Base-by-base conservation (phyloP, 1,284 basidiomycete genomes). In the Sporisorium exsertum region DNA sequence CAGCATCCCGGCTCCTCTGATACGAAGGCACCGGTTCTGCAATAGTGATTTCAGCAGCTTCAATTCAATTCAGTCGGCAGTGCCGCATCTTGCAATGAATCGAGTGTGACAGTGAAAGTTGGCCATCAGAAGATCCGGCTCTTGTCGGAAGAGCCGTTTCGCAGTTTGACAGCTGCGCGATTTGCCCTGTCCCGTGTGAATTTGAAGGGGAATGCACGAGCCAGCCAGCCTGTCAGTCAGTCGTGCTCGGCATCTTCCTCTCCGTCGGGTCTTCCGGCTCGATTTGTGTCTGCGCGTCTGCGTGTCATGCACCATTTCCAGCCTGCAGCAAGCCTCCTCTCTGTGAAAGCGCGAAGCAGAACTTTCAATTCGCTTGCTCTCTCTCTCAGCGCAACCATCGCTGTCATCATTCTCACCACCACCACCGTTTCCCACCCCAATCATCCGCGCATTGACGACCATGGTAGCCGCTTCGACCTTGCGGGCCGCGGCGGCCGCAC, bases 381-480 rank as follows among this genome's bases (percentile, higher is more conserved):
- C 27, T 32, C n/a, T n/a, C n/a, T n/a, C 50, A 13, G 37, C 15
- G 5, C 37, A 13, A 40, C 8, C 35, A 13, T 50, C 35, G 4
- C 35, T 20, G 7, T 27, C 26, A 32, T 16, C 40, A 59, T 29
- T 35, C 9, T 29, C 18, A n/a, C 2, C 26, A 20, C 4, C 37
- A 45, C 15, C 20, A 33, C 18, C 29, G n/a, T 24, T 10, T 12
- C 18, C 12, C 29, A 20, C 13, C 33, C 13, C 16, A 32, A 37
- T 24, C 54, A 55, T 29, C 10, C 15, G 22, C n/a, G 16, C 24
- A 5, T 37, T 29, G 24, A 42, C 22, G 33, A 57, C 33, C 2
- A 69, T 69, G 59, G 54, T 47, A 45, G 49, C 56, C 27, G 53
- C 65, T 18, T 50, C 43, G 16, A 53, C 51, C 10, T 27, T 47